These are phyloP conservation scores for Ophiosphaerella herpotricha DNA, from an alignment of 2,329 filamentous ascomycete species.

Conservation along the genomic window DNA sequence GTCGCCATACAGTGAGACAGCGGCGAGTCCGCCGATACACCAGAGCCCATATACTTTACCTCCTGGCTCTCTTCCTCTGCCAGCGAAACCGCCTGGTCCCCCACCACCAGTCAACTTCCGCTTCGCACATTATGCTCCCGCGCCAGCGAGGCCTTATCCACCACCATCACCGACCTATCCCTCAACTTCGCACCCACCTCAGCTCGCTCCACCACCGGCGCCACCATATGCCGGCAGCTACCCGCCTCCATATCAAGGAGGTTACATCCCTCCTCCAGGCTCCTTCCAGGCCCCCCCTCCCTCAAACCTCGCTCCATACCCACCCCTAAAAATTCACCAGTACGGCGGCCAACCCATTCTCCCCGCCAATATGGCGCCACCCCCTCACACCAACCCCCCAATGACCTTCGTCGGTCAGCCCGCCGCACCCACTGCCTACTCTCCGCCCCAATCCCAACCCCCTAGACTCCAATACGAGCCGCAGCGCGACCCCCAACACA, in stretches of 20 bases:
- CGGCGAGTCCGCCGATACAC: conserved; percentile 26
- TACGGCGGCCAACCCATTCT: conserved; percentile 48
- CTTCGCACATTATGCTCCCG: conserved; percentile 45
- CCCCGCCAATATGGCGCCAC: conserved; percentile 44
- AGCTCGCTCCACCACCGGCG: conserved; percentile 15
- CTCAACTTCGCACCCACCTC: conserved; percentile 21
- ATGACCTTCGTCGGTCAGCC: conserved; percentile 19
- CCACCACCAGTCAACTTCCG: conserved; percentile 38
- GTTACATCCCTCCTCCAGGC: conserved; percentile 39
- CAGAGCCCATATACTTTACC: conserved; percentile 41
- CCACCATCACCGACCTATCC: conserved; percentile 29
- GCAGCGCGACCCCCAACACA: conserved; percentile 15
- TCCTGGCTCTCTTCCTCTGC: conserved; percentile 25
- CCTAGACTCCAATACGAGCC: conserved; percentile 24
- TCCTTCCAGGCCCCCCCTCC: conserved; percentile 42
- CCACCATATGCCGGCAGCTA: conserved; percentile 55
- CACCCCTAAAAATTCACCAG: conserved; percentile 44
- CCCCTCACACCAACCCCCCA: conserved; percentile 21
- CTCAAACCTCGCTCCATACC: conserved; percentile 27
- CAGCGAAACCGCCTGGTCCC: conserved; percentile 37
- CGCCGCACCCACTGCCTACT: conserved; percentile 16
- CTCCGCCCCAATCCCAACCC: conserved; percentile 25
- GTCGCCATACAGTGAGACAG: conserved; percentile 27
- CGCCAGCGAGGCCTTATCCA: conserved; percentile 30
- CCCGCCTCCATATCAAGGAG: conserved; percentile 28